phyloP scores from a whole-genome alignment of 2,329 filamentous ascomycete genomes.

The Malbranchea zuffiana region DNA sequence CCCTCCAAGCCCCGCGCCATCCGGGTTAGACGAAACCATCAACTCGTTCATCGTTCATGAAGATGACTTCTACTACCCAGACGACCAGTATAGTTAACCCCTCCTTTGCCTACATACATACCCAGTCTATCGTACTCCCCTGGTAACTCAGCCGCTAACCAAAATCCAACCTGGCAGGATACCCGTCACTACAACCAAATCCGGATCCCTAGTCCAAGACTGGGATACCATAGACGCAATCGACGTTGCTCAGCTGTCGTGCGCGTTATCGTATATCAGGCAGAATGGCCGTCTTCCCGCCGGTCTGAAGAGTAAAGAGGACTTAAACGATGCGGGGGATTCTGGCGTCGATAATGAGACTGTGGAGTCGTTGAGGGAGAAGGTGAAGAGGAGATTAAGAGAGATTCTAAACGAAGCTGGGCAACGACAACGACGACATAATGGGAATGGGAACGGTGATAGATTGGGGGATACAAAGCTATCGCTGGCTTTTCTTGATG shows the following conservation, averaged over 20 bases:
- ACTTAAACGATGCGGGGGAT: constrained; percentile 45
- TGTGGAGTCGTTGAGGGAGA: constrained; percentile 16
- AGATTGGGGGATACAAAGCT: constrained; percentile 1
- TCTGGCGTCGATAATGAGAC: constrained; percentile 26
- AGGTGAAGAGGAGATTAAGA: constrained; percentile 19
- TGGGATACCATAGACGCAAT: constrained; percentile 85
- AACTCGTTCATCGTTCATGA: constrained; percentile 70
- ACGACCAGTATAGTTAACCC: constrained; percentile 54
- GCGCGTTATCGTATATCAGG: constrained; percentile 60
- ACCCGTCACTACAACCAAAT: constrained; percentile 37
- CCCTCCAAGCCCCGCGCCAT: not conserved
- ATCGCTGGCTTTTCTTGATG: constrained; percentile 65
- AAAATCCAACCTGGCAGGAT: constrained; percentile 23
- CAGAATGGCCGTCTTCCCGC: constrained; percentile 47
- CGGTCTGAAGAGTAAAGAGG: constrained; percentile 45
- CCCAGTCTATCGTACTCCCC: too few species aligned
- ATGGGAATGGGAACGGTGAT: not conserved
- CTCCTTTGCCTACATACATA: too few species aligned
- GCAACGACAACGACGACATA: constrained; percentile 5
- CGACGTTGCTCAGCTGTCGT: constrained; percentile 56
- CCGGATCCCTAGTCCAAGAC: constrained; percentile 55
- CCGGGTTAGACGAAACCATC: constrained; percentile 14
- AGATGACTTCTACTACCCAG: constrained; percentile 88
- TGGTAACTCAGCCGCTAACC: too few species aligned
- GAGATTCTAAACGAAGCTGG: not conserved